Conservation (phyloP, 345 rosid species). For the Carallia brachiata region DNA sequence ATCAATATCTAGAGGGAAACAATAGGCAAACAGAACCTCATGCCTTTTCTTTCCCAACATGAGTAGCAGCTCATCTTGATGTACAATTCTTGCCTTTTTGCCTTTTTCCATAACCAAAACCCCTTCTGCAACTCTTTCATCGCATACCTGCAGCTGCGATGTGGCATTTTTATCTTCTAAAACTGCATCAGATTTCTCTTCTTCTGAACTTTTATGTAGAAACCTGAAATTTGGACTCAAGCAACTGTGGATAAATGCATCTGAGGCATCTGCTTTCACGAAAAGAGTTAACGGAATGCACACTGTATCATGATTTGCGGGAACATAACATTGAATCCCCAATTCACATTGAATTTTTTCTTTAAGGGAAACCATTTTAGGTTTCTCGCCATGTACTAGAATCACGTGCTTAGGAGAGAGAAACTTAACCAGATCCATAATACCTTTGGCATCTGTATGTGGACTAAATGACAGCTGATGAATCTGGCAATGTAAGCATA, state of each 20-base stretch:
- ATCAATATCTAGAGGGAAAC: constrained; percentile 45
- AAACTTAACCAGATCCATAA: constrained; percentile 88
- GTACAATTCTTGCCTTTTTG: constrained; percentile 59
- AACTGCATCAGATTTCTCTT: constrained; percentile 27
- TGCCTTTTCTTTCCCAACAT: constrained; percentile 48
- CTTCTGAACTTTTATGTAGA: constrained; percentile 22
- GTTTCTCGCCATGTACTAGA: constrained; percentile 92
- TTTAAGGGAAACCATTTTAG: constrained; percentile 73
- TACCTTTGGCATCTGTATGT: constrained; percentile 92
- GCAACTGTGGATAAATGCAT: constrained; percentile 57
- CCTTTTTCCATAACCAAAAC: constrained; percentile 50
- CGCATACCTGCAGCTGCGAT: constrained; percentile 43
- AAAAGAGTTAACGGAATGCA: constrained; percentile 52
- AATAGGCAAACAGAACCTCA: constrained; percentile 48
- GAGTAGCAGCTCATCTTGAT: constrained; percentile 66
- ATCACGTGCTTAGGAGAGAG: constrained; percentile 81
- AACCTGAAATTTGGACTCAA: constrained; percentile 67
- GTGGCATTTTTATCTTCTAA: constrained; percentile 6
- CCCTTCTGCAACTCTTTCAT: constrained; percentile 64
- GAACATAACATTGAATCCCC: constrained; percentile 64
- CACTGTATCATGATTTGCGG: constrained; percentile 74
- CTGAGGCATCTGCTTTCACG: constrained; percentile 64
- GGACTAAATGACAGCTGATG: constrained; percentile 94
- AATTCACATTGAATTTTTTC: constrained; percentile 67
- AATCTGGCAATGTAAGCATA: constrained; percentile 46